These are phyloP conservation scores for Elaphomyces granulatus DNA, from an alignment of 495 filamentous ascomycete genomes.

Conservation along the genomic window DNA sequence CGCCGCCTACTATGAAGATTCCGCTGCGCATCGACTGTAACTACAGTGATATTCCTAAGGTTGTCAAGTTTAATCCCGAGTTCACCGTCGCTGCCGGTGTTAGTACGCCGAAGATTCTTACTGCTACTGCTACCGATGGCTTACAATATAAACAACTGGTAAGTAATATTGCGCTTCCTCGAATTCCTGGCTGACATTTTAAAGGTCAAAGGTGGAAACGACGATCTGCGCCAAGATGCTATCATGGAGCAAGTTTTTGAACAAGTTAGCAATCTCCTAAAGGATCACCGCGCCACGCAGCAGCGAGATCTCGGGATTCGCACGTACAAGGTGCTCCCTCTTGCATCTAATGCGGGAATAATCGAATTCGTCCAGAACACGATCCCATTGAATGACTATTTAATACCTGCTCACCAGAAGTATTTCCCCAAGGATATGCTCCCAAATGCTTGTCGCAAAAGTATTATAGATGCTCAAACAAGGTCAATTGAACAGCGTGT, in stretches of 20 bases:
- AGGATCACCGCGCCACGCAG: constrained; percentile 68
- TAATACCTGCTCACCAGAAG: constrained; percentile 75
- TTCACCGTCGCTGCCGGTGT: constrained; percentile 82
- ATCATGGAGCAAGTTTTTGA: constrained; percentile 99
- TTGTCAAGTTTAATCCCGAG: constrained; percentile 49
- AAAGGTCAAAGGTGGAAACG: constrained; percentile 81
- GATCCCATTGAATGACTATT: constrained; percentile 73
- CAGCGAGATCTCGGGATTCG: constrained; percentile 79
- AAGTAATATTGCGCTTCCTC: constrained; percentile 22
- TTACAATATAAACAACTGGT: constrained; percentile 70
- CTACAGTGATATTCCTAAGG: constrained; percentile 60
- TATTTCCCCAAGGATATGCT: constrained; percentile 82
- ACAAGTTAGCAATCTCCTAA: constrained; percentile 79
- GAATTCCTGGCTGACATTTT: neutral
- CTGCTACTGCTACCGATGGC: constrained; percentile 61
- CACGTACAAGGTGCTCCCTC: constrained; percentile 89
- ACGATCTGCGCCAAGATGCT: constrained; percentile 94
- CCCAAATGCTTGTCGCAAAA: constrained; percentile 54
- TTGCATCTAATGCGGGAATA: constrained; percentile 71
- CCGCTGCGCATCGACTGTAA: constrained; percentile 55
- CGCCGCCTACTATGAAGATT: constrained; percentile 81
- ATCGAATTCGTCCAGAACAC: constrained; percentile 96
- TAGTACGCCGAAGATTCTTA: constrained; percentile 83
- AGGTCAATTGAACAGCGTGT: constrained; percentile 55
- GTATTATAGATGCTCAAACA: constrained; percentile 55